Base-by-base conservation (phyloP, 2,329 filamentous ascomycete species). In the Trichoderma polysporum region DNA sequence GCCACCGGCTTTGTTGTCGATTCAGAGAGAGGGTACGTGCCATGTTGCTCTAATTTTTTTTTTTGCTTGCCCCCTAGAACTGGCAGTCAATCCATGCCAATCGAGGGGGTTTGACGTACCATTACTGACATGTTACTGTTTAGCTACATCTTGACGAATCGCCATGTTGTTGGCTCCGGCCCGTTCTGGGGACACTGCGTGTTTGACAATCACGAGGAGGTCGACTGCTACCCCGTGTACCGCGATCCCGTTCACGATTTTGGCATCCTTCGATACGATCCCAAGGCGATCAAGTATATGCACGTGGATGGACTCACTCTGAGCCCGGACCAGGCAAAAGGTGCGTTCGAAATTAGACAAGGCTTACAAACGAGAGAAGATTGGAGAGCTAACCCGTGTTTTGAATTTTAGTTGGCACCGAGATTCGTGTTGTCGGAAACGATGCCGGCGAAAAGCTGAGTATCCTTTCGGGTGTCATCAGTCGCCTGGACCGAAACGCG, bases 211-310 rank as follows among this genome's bases (percentile, higher is more conserved):
- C 95, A 99, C 79, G 95, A 99, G 72, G 86, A 96, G 83, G 95
- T 95, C 73, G 95, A 99, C 77, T 94, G 96, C 56, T 92, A 93
- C 76, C 95, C 95, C 9, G 93, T 99, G 58, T 99, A 99, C 81
- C 93, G 95, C 74, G 95, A 99, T 75, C 96, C 95, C 17, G 94
- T 99, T 31, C 95, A 99, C 83, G 95, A 99, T 79, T 99, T 99
- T 74, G 95, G 95, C 69, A 96, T 99, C 73, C 87, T 99, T 59
- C 90, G 95, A 75, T 99, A 99, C 81, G 92, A 99, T 73, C 95
- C 95, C 45, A 93, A 93, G 76, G 91, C 91, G 9, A 97, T 99
- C 82, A 97, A 97, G 78, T 98, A 99, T 79, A 97, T 99, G 93
- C 90, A 91, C 10, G 86, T 99, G 27, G 87, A 89, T 41, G 90